Evolutionary conservation across 2,329 filamentous ascomycete genomes (phyloP), one percentile per base, ranked within the genome.

Genomic region (Cytospora piceae): DNA sequence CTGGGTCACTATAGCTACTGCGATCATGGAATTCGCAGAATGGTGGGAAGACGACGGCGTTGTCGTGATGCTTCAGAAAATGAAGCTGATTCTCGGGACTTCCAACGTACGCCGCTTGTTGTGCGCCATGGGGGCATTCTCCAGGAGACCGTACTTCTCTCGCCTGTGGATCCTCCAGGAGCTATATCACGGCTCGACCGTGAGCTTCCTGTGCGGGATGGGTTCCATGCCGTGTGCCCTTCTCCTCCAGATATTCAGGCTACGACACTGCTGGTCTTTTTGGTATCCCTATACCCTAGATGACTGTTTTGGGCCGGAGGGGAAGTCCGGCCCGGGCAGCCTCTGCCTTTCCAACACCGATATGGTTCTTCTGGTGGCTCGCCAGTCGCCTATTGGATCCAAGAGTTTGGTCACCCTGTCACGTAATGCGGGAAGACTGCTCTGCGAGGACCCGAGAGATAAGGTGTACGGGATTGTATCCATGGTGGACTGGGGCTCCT

Each of bases 81-180:
- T 39, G 37, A 39, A 11, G 37, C 37, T 2, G 1, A 17, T 17
- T 17, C 56, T 46, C 1, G 6, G 56, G 37, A 12, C 9, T 31
- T 2, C n/a, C 22, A 4, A 58, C 57, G 0, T 49, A 2, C 22
- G 9, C 31, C 57, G 57, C 27, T 22, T 49, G 11, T n/a, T 58
- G 12, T 8, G 0, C 14, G 57, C 57, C 8, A 31, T 7, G 17
- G 1, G 9, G 31, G 14, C 37, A 1, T 49, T 51, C 27, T 0
- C 34, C 1, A 15, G 11, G 1, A 39, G 57, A 12, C 57, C 39
- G 49, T 58, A 58, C 17, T 58, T 58, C 17, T 32, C 17, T n/a
- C 57, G 57, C 7, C 9, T 51, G 2, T 58, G 57, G 57, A 58
- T 49, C 15, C 24, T 58, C 2, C 57, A 51, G 57, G 57, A 58